Base-by-base conservation (phyloP, 2,329 filamentous ascomycete genomes). In the Saccharata proteae region DNA sequence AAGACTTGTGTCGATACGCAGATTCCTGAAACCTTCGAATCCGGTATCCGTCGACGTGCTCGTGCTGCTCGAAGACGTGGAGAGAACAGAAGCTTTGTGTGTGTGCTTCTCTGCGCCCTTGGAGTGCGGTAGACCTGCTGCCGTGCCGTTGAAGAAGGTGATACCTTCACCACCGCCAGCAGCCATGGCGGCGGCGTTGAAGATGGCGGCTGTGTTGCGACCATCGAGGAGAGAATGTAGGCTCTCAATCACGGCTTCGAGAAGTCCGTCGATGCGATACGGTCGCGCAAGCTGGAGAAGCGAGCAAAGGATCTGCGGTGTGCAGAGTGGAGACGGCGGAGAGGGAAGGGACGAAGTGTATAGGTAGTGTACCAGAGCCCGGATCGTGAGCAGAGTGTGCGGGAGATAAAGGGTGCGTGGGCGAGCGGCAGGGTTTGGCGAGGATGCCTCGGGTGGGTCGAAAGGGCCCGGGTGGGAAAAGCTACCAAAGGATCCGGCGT, bases 161-260 rank as follows among this genome's bases (percentile, higher is more conserved):
- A 88, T 82, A 28, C 82, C 81, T 28, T 85, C 74, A 1, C 90
- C 90, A 16, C 90, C 86, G 8, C 90, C 90, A 1, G 90, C 90
- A 1, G 86, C 90, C 90, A 96, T 96, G 32, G 90, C 90, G 0
- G 88, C 90, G 0, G 90, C 90, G 43, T 98, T 98, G 65, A 98
- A 98, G 0, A 98, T 86, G 5, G 90, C 90, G 0, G 90, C 90
- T 0, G 90, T 88, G 43, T 96, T 98, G 27, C 88, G 73, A 28
- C 83, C 90, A 52, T 98, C 90, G 4, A 98, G 71, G 1, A 92
- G 72, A 17, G 81, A 71, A 48, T 98, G 90, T 0, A 98, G 67
- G 6, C 88, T 74, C 55, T 96, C 85, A 7, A 96, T 83, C 2
- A 92, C 83, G 1, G 84, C 84, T 59, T 98, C 90, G 1, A 96